Percentiles rank a stretch among this genome's conserved stretches.
These are phyloP conservation scores for Geosmithia flava DNA, from an alignment of 2,329 filamentous ascomycete genomes.

Conservation along the genomic window DNA sequence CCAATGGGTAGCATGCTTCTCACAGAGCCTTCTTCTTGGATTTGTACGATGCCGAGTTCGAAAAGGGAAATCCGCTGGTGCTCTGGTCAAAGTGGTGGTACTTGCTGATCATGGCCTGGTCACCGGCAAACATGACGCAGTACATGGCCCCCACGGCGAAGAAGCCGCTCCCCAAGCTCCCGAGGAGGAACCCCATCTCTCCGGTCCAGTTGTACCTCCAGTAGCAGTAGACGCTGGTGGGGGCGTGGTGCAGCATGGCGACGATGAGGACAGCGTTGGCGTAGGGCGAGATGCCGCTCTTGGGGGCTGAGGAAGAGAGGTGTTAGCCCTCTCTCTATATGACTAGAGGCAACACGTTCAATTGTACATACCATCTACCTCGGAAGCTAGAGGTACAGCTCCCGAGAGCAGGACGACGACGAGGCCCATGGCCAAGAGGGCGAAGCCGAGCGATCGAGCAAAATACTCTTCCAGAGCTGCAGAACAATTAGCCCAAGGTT, in stretches of 20 bases:
- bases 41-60: slow-evolving; percentile 21
- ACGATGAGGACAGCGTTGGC: slow-evolving; percentile 54
- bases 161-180: slow-evolving; percentile 39
- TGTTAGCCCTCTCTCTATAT: background rate
- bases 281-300: slow-evolving; percentile 43
- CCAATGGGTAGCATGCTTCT: background rate
- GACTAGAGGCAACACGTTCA: background rate
- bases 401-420: slow-evolving; percentile 59
- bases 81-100: slow-evolving; percentile 24
- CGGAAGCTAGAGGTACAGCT: slow-evolving; percentile 50
- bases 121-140: slow-evolving; percentile 23
- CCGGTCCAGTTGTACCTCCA: slow-evolving; percentile 45
- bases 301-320: slow-evolving; percentile 8
- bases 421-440: slow-evolving; percentile 51
- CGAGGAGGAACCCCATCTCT: slow-evolving; percentile 47
- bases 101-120: slow-evolving; percentile 21
- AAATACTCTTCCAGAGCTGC: slow-evolving; percentile 39
- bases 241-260: slow-evolving; percentile 53
- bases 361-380: slow-evolving; percentile 20
- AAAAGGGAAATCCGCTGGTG: slow-evolving; percentile 25
- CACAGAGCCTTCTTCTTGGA: slow-evolving; percentile 23
- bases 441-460: slow-evolving; percentile 56
- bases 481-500: too few species aligned
- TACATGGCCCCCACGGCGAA: slow-evolving; percentile 42
- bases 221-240: slow-evolving; percentile 56